Base-by-base conservation (phyloP, 352 stramenopile genomes). In the Phytophthora colocasiae region DNA sequence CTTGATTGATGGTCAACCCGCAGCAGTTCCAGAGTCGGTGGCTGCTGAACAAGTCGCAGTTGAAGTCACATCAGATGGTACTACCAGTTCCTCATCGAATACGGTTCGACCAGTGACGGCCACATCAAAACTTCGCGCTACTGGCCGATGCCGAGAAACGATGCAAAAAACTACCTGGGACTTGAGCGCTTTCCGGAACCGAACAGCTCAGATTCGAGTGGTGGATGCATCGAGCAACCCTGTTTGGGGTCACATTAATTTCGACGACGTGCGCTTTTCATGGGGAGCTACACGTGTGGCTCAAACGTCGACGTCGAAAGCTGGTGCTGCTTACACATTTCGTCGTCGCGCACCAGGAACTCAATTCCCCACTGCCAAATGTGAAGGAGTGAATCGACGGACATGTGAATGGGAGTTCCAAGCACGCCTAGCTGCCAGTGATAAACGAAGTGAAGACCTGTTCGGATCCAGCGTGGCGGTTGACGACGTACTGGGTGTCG, bases 161-260 rank as follows among this genome's bases (percentile, higher is more conserved):
- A 98, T 99, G 94, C 69, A 88, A 1, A 55, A 64, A 14, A 80
- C 98, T 24, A 75, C 59, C n/a, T 99, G 94, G 90, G 85, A 98
- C 70, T 77, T 99, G 8, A 70, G 66, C 6, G 51, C 59, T 5
- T 98, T 95, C 66, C 64, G 78, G 29, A 89, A 94, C 53, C 84
- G 87, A 39, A 85, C 89, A 7, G 95, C 84, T 32, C 83, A 98
- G 40, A 85, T 99, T n/a, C 81, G 95, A 31, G 93, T 99, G 17
- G 96, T 99, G 6, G 97, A 99, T 56, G 83, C 78, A 9, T 91
- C 86, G 0, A 95, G 81, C 15, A 91, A 70, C 46, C 59, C 73
- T 0, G 77, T 86, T 32, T 99, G 96, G 95, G 96, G 94, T 29
- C 96, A 99, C 67, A 98, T 99, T 58, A 99, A 98, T 69, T 96